Percentiles rank a stretch among this genome's conserved stretches.
Evolutionary conservation across 2,329 filamentous ascomycete genomes (phyloP).

Genomic region (Fusarium bactridioides): DNA sequence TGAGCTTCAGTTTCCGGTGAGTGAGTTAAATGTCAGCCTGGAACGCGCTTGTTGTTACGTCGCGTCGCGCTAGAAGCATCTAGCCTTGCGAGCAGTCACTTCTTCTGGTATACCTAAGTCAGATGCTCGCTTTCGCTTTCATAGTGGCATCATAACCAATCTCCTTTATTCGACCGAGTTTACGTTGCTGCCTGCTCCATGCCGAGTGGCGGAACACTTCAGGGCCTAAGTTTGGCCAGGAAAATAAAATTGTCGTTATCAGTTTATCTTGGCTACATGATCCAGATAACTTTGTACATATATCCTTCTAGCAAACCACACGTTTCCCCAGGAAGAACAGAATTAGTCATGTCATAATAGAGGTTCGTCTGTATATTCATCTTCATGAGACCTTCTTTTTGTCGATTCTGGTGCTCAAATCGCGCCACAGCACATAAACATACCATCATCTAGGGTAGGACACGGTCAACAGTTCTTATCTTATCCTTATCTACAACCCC

Average conservation of each 20-base stretch:
- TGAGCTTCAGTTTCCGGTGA: too few species aligned
- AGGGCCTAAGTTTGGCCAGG: fast-evolving
- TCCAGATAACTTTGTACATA: fast-evolving
- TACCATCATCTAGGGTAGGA: background rate
- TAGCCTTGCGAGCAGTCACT: background rate
- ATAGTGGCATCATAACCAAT: background rate
- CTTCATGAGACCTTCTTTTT: fast-evolving
- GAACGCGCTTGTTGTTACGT: background rate
- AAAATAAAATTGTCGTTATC: fast-evolving
- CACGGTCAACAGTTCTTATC: fast-evolving
- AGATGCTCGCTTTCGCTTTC: background rate
- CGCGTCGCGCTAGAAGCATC: background rate
- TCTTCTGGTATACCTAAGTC: background rate
- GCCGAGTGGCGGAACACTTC: background rate
- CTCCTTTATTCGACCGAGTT: background rate
- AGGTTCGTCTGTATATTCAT: fast-evolving
- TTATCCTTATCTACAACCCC: background rate
- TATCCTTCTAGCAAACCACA: fast-evolving
- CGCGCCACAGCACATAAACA: background rate
- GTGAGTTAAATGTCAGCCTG: background rate
- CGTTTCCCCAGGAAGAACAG: fast-evolving
- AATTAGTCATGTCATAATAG: fast-evolving
- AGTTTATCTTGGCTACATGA: fast-evolving
- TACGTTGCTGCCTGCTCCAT: fast-evolving
- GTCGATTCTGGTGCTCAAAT: background rate